Conservation (phyloP, 805 yeast species). For the Diddensiella transvaalensis region DNA sequence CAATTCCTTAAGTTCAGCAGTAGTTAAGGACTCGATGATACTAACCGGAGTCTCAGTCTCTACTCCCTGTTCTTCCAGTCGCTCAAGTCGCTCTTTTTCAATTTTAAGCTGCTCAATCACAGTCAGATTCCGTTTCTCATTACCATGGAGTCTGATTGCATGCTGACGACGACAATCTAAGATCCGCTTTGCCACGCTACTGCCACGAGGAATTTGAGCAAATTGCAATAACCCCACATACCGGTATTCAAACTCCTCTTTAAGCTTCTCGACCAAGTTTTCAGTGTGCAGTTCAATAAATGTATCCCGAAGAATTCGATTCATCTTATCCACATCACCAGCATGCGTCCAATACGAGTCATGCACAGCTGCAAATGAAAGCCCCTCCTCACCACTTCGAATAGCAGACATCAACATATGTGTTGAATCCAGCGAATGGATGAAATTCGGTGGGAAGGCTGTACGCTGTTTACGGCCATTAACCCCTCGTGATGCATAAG, state of each 20-base stretch:
- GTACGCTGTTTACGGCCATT: constrained; percentile 85
- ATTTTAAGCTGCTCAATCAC: constrained; percentile 69
- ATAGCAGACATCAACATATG: constrained; percentile 91
- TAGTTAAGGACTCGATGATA: constrained; percentile 33
- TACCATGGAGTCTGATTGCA: constrained; percentile 27
- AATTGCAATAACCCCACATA: constrained; percentile 68
- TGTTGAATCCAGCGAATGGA: constrained; percentile 93
- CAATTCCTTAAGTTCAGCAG: constrained; percentile 32
- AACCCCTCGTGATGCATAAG: constrained; percentile 77
- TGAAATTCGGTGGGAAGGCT: constrained; percentile 93
- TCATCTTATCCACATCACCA: constrained; percentile 70
- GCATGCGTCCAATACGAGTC: constrained; percentile 99
- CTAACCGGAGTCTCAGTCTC: constrained; percentile 69
- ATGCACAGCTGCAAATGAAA: constrained; percentile 91
- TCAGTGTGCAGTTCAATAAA: constrained; percentile 75
- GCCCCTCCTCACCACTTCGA: constrained; percentile 59
- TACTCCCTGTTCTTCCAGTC: constrained; percentile 49
- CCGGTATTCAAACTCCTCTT: constrained; percentile 75
- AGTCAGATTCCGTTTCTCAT: constrained; percentile 44
- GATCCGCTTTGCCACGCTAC: constrained; percentile 51
- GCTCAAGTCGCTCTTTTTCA: constrained; percentile 60
- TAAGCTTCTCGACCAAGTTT: constrained; percentile 65
- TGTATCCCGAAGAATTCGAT: constrained; percentile 63
- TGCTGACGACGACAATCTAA: constrained; percentile 5
- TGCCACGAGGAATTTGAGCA: constrained; percentile 49